These are phyloP conservation scores for Baeospora myosura DNA, from an alignment of 1,284 basidiomycete genomes.

Conservation along the genomic window DNA sequence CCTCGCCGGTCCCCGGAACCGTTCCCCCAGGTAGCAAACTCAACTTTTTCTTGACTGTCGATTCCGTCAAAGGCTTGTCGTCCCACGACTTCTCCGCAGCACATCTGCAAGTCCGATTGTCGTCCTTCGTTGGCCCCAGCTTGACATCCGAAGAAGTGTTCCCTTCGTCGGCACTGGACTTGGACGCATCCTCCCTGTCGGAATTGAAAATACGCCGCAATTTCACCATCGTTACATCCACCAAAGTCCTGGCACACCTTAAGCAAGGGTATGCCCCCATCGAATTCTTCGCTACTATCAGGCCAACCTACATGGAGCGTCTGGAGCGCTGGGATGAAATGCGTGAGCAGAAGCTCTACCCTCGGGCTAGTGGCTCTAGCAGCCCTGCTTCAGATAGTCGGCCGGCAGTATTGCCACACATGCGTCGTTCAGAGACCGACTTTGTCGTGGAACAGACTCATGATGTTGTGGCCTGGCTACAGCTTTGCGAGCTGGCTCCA, in stretches of 20 bases:
- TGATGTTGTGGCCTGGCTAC: constrained; percentile 81
- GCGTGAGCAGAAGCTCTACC: constrained; percentile 55
- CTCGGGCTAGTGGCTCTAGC: constrained; percentile 21
- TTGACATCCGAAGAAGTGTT: constrained; percentile 76
- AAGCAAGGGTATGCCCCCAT: constrained; percentile 73
- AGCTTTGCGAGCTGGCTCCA: constrained; percentile 81
- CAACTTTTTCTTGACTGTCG: constrained; percentile 76
- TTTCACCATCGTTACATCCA: constrained; percentile 71
- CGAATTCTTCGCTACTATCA: constrained; percentile 81
- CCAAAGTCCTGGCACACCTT: constrained; percentile 69
- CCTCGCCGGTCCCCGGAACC: constrained; percentile 59
- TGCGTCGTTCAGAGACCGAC: constrained; percentile 87
- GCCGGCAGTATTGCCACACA: constrained; percentile 48
- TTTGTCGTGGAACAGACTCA: constrained; percentile 86
- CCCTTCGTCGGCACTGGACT: constrained; percentile 67
- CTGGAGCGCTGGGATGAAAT: constrained; percentile 89
- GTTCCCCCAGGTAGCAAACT: constrained; percentile 71
- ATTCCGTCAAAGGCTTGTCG: constrained; percentile 81
- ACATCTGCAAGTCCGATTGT: constrained; percentile 79
- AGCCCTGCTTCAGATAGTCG: constrained; percentile 26
- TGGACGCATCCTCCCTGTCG: constrained; percentile 64
- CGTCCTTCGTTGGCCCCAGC: constrained; percentile 70
- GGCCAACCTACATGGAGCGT: constrained; percentile 77
- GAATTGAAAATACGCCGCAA: constrained; percentile 76
- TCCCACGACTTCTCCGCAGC: constrained; percentile 79